Percentiles rank a stretch among this genome's conserved stretches.
phyloP scores from a whole-genome alignment of 2,329 filamentous ascomycete species.

The Immersiporthe knoxdaviesiana region DNA sequence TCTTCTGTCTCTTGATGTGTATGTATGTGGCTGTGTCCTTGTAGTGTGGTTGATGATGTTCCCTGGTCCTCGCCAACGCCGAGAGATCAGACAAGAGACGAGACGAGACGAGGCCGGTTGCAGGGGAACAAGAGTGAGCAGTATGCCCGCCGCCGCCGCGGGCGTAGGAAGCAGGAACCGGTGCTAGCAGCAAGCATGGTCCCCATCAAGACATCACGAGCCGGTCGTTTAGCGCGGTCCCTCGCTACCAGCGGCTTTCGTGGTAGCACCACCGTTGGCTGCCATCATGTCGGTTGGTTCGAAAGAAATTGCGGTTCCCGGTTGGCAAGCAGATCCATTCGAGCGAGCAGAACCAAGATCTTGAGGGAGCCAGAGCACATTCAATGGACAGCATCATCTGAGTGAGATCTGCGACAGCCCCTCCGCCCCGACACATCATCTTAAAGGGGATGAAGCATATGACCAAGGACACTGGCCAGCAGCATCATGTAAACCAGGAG shows the following conservation, averaged over 20 bases:
- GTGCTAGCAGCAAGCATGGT: constrained; percentile 11
- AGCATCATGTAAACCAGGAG: constrained; percentile 5
- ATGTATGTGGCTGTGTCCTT: too few relatives aligned
- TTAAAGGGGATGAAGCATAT: background rate
- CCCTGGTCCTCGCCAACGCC: constrained; percentile 15
- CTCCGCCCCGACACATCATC: background rate
- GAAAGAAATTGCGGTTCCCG: constrained; percentile 1
- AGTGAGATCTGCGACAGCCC: background rate
- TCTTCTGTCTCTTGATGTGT: background rate
- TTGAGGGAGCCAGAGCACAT: constrained; percentile 18
- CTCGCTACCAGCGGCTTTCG: constrained; percentile 12
- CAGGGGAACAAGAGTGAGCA: background rate
- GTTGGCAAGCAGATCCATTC: constrained; percentile 13
- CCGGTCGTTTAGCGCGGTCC: background rate
- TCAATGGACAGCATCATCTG: background rate
- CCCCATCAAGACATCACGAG: background rate
- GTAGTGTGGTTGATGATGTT: background rate
- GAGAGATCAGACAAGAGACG: constrained; percentile 13
- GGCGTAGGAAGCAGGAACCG: constrained; percentile 9
- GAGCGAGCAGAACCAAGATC: constrained; percentile 15
- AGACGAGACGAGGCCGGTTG: constrained; percentile 11
- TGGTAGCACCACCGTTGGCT: background rate
- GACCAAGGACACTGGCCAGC: constrained; percentile 14
- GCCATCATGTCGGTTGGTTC: constrained; percentile 10
- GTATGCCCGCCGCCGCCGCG: background rate